Evolutionary conservation across 768 basidiomycete genomes (phyloP).

Genomic region (Leccinum truebloodii): DNA sequence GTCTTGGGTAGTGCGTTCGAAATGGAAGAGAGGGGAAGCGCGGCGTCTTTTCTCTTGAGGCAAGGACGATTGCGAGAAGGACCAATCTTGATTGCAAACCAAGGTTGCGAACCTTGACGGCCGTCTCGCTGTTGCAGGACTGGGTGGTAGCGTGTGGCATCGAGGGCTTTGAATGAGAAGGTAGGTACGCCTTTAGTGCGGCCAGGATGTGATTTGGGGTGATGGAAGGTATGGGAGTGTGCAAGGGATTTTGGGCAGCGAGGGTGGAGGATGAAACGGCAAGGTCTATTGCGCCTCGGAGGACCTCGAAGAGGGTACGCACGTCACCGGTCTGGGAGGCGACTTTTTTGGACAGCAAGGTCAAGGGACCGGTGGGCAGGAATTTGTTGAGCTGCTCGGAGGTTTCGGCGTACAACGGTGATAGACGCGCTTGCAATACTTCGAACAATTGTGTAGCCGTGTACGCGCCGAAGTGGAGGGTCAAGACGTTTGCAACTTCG

Average conservation of each 20-base stretch:
- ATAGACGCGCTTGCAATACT: slow-evolving; percentile 61
- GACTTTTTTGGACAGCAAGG: slow-evolving; percentile 75
- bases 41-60: too few relatives aligned
- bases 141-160: slow-evolving; percentile 38
- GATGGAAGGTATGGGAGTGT: slow-evolving; percentile 43
- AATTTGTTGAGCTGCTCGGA: slow-evolving; percentile 47
- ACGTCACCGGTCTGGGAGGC: slow-evolving; percentile 85
- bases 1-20: too few relatives aligned
- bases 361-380: slow-evolving; percentile 62
- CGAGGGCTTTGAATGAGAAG: slow-evolving; percentile 39
- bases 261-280: slow-evolving; percentile 40
- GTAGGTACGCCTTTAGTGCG: slow-evolving; percentile 72
- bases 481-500: slow-evolving; percentile 46
- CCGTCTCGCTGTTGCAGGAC: too few relatives aligned
- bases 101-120: too few relatives aligned
- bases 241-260: slow-evolving; percentile 28
- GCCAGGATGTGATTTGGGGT: slow-evolving; percentile 69
- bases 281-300: slow-evolving; percentile 76
- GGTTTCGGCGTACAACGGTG: slow-evolving; percentile 41
- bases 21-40: too few relatives aligned
- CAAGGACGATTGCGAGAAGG: too few relatives aligned
- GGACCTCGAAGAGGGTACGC: slow-evolving; percentile 74
- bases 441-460: slow-evolving; percentile 40
- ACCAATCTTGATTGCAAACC: too few relatives aligned
- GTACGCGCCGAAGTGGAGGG: slow-evolving; percentile 83